These are phyloP conservation scores for Xylaria acuta DNA, from an alignment of 495 filamentous ascomycete species.

Conservation along the genomic window DNA sequence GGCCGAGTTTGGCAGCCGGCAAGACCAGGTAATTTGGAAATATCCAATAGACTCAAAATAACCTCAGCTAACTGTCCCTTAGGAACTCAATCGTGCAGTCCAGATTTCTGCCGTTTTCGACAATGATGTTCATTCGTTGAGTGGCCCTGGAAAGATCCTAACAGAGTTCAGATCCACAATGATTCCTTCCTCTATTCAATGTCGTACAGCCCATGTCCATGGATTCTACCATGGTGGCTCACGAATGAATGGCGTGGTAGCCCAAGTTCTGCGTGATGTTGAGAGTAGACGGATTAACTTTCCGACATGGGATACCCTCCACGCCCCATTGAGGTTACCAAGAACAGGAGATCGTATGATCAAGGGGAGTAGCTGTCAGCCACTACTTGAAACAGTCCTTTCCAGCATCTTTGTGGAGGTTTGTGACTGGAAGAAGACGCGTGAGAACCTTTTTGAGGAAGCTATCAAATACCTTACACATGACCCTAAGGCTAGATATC, in stretches of 20 bases:
- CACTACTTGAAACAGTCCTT: conserved; percentile 25
- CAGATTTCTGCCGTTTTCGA: conserved; percentile 19
- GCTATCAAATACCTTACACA: neutral
- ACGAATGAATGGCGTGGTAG: conserved; percentile 21
- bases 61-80: neutral
- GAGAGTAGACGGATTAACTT: conserved; percentile 22
- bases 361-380: neutral
- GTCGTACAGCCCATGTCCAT: conserved; percentile 28
- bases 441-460: conserved; percentile 3
- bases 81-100: neutral
- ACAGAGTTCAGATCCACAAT: conserved; percentile 17
- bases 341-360: conserved; percentile 16
- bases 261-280: conserved; percentile 27
- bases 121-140: conserved; percentile 18
- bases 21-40: neutral
- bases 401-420: conserved; percentile 23
- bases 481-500: conserved; percentile 9
- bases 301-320: conserved; percentile 26
- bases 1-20: neutral
- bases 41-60: neutral
- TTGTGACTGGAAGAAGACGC: conserved; percentile 25
- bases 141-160: conserved; percentile 9
- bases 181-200: conserved; percentile 17
- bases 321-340: conserved; percentile 18
- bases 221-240: conserved; percentile 33